Conservation (phyloP, 495 filamentous ascomycete species). For the Trichoderma erinaceum region DNA sequence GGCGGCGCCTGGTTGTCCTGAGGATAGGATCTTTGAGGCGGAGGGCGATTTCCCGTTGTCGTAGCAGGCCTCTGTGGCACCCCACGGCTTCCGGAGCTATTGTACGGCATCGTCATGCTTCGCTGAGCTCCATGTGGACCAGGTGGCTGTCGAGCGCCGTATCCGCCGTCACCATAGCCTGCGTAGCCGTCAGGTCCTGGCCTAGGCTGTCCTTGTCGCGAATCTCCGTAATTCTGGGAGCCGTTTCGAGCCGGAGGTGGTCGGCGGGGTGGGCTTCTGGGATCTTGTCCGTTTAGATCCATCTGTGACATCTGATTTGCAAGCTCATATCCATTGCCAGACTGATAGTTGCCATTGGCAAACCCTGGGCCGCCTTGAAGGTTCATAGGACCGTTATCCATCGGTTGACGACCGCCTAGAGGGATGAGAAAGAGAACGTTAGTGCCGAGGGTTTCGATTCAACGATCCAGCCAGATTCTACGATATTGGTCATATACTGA, state of each 20-base stretch:
- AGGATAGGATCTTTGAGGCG: conserved; percentile 43
- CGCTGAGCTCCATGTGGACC: conserved; percentile 37
- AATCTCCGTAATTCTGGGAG: conserved; percentile 36
- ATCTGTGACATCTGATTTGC: conserved; percentile 51
- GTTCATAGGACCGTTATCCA: conserved; percentile 3
- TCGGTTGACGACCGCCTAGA: conserved; percentile 11
- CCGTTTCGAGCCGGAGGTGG: conserved; percentile 26
- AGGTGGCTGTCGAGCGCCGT: conserved; percentile 24
- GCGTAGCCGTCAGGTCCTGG: conserved; percentile 29
- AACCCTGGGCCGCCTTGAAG: conserved; percentile 14
- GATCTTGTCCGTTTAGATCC: conserved; percentile 46
- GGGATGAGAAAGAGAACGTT: background rate
- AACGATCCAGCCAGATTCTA: background rate
- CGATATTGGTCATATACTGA: background rate
- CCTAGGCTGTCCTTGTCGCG: conserved; percentile 32
- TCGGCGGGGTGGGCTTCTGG: conserved; percentile 27
- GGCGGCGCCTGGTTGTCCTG: conserved; percentile 41
- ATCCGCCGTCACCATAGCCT: conserved; percentile 31
- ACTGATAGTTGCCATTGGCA: conserved; percentile 10
- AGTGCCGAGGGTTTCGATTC: background rate
- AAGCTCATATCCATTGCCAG: conserved; percentile 31
- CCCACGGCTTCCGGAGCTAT: conserved; percentile 37
- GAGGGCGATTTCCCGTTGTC: conserved; percentile 20
- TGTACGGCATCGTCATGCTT: conserved; percentile 52
- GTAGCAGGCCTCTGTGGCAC: conserved; percentile 30